Percentiles rank a stretch among this genome's conserved stretches.
Conservation (phyloP, 805 yeast genomes). For the Starmera dryadoides region DNA sequence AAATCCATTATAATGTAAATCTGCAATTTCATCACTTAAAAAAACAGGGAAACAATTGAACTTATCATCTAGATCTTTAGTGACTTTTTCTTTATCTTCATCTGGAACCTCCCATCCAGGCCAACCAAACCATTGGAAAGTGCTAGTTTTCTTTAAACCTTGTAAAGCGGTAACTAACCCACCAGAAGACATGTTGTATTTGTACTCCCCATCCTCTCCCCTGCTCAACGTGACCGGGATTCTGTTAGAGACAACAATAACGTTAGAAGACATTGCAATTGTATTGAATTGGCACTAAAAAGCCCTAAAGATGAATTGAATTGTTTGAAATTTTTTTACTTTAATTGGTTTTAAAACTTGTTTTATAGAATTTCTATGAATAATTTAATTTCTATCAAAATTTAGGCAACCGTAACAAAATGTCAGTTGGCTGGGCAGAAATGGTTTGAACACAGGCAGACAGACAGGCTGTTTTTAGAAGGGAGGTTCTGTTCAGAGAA, state of each 20-base stretch:
- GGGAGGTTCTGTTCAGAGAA: too few relatives aligned
- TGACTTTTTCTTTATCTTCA: conserved; percentile 62
- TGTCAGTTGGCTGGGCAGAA: too few relatives aligned
- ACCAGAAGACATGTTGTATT: conserved; percentile 91
- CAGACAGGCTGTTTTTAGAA: too few relatives aligned
- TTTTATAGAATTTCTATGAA: too few relatives aligned
- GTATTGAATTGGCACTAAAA: background rate
- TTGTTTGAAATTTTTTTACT: too few relatives aligned
- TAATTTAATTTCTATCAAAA: too few relatives aligned
- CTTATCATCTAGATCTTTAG: conserved; percentile 60
- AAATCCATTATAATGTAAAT: conserved; percentile 94
- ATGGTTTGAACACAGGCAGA: too few relatives aligned
- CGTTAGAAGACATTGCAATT: conserved; percentile 44
- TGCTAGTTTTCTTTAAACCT: conserved; percentile 75
- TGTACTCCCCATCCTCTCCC: conserved; percentile 54
- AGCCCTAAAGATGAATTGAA: too few relatives aligned
- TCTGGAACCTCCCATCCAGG: conserved; percentile 86
- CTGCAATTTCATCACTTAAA: conserved; percentile 83
- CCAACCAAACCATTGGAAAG: conserved; percentile 99
- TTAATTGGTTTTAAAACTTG: too few relatives aligned
- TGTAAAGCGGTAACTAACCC: conserved; percentile 95
- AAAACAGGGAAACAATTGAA: conserved; percentile 90
- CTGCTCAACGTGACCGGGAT: conserved; percentile 88
- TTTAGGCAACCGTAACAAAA: too few relatives aligned
- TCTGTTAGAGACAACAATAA: conserved; percentile 88